Evolutionary conservation across 2,329 filamentous ascomycete species (phyloP), one percentile per base, ranked within the genome.

Genomic region (Aspergillus novoparasiticus): DNA sequence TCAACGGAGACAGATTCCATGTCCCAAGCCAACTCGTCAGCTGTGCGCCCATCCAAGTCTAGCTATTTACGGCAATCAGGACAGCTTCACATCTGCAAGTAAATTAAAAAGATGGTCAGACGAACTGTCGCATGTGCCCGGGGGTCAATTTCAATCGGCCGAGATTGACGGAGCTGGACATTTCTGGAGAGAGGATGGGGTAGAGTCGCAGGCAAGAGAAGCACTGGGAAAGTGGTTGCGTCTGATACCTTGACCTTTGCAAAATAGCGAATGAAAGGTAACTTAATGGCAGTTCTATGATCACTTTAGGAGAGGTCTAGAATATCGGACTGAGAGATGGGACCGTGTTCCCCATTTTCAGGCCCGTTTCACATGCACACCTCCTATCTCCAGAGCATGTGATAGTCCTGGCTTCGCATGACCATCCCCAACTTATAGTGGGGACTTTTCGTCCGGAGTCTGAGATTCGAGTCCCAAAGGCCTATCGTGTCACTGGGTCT

Each of bases 21-120:
- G 67, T 30, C 76, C 70, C 28, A 81, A 82, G 1, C 85, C 89
- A 61, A 77, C 79, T 58, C 88, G 90, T 71, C 79, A 91, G 56
- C 77, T 86, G 1, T 75, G 78, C 41, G 66, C 67, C 2, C 83
- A 89, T 69, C 82, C 84, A 0, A 90, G 90, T 0, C 75, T 97
- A 39, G 88, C 87, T 0, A 77, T 96, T 0, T 96, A 89, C 72
- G 94, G 94, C 1, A 87, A 89, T 57, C 82, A 85, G 4, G 94
- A 98, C 75, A 79, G 84, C 0, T 96, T 97, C 67, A 89, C 91
- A 1, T 85, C 88, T 1, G 81, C 81, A 4, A 84, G 83, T 62
- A 91, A 87, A 75, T 81, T 94, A 68, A 83, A 85, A 12, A 78
- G 82, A 1, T 97, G 94, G 94, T 81, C 82, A 11, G 78, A 80